Evolutionary conservation across 257 asterid species (phyloP).

Genomic region (Avicennia marina): DNA sequence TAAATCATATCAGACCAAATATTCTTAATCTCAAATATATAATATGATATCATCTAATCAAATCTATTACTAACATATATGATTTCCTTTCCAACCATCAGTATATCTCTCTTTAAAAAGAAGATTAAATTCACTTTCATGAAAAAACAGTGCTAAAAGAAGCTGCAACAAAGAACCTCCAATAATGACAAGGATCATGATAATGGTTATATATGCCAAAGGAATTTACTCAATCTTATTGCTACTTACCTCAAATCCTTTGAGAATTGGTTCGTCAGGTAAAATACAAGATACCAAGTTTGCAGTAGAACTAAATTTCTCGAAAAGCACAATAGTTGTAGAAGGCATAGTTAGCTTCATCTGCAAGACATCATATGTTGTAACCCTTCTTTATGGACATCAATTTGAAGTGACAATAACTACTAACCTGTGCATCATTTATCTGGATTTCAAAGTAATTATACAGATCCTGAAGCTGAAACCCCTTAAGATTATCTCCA

Average conservation of each 20-base stretch:
- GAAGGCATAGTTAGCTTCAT: slow-evolving; percentile 43
- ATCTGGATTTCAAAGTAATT: slow-evolving; percentile 55
- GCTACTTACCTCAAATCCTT: slow-evolving; percentile 57
- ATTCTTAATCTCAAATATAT: too few species aligned
- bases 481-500: slow-evolving; percentile 30
- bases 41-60: too few species aligned
- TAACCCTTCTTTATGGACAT: slow-evolving; percentile 12
- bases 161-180: slow-evolving; percentile 2
- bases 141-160: neutral
- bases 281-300: slow-evolving; percentile 57
- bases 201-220: slow-evolving; percentile 18
- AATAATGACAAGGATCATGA: slow-evolving; percentile 1
- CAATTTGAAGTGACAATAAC: slow-evolving; percentile 10
- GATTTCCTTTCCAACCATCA: too few species aligned
- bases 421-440: slow-evolving; percentile 61
- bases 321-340: slow-evolving; percentile 42
- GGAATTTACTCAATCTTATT: slow-evolving; percentile 1
- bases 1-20: too few species aligned
- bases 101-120: slow-evolving; percentile 2
- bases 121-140: neutral
- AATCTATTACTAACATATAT: too few species aligned
- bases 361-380: slow-evolving; percentile 41
- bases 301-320: slow-evolving; percentile 53
- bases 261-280: slow-evolving; percentile 59
- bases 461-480: slow-evolving; percentile 65